Conservation (phyloP, 495 filamentous ascomycete species). For the Xylaria curta region DNA sequence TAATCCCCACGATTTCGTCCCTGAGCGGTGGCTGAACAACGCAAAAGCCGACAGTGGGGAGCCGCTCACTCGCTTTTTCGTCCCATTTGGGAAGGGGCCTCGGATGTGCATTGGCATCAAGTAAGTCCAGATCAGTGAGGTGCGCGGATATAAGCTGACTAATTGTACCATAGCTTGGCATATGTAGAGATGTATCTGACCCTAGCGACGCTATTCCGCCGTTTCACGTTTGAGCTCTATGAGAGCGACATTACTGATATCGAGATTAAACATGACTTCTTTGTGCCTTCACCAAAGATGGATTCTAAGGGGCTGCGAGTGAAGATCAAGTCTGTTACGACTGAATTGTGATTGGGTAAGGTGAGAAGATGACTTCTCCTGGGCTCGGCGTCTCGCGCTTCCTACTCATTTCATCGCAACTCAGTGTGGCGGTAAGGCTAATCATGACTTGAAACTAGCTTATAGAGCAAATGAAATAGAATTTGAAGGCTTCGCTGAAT, state of each 20-base stretch:
- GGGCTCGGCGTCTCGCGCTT: too few relatives aligned
- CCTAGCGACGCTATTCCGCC: constrained; percentile 20
- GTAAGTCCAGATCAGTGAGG: neutral
- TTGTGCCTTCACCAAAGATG: constrained; percentile 1
- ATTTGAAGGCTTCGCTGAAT: too few relatives aligned
- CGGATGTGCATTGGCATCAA: constrained; percentile 15
- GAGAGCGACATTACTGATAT: constrained; percentile 12
- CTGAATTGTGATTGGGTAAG: neutral
- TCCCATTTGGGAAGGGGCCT: constrained; percentile 11
- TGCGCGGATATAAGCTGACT: neutral
- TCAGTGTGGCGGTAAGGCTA: too few relatives aligned
- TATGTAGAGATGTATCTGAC: constrained; percentile 17
- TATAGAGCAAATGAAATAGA: too few relatives aligned
- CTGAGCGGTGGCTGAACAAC: constrained; percentile 51
- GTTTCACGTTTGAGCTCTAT: constrained; percentile 13
- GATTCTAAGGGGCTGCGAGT: neutral
- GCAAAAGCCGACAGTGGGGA: constrained; percentile 17
- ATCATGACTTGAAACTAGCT: too few relatives aligned
- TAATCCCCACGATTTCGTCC: constrained; percentile 46
- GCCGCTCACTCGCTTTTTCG: neutral
- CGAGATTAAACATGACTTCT: neutral
- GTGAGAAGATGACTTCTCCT: too few relatives aligned
- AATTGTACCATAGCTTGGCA: neutral
- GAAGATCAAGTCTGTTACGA: neutral
- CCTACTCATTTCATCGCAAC: too few relatives aligned